phyloP scores from a whole-genome alignment of 257 asterid genomes.

The Solanum sitiens region DNA sequence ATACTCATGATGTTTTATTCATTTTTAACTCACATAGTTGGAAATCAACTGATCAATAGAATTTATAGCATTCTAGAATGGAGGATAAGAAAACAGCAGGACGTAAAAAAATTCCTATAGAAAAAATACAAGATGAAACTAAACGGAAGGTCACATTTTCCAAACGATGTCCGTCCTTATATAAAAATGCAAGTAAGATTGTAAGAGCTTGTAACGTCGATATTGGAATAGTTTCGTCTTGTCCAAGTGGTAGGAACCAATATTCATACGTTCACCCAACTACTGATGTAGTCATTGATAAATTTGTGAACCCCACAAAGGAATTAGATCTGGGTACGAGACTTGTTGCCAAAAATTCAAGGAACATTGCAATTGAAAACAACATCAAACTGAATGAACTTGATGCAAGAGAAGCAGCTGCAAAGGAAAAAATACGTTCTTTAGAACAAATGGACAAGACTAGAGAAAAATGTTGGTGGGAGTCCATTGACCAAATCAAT shows the following conservation, averaged over 20 bases:
- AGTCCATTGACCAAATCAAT: no score
- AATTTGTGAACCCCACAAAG: neutral
- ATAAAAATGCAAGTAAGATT: neutral
- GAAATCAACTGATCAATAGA: no score
- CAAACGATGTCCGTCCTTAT: neutral
- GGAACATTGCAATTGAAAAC: no score
- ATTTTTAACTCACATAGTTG: no score
- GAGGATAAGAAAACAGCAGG: neutral
- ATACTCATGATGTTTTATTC: neutral
- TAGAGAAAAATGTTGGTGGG: no score
- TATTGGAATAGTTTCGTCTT: neutral
- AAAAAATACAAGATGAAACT: neutral
- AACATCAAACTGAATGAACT: no score
- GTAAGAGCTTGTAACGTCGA: neutral
- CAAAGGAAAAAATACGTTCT: no score
- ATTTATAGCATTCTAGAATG: neutral
- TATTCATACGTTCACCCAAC: neutral
- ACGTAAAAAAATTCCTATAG: neutral
- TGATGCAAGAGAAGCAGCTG: no score
- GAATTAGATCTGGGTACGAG: neutral
- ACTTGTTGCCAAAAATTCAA: no score
- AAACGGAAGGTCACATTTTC: neutral
- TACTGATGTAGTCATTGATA: neutral
- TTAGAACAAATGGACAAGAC: no score
- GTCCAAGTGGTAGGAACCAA: neutral